Evolutionary conservation across 2,329 filamentous ascomycete species (phyloP), one percentile per base, ranked within the genome.

Genomic region (Clonostachys rosea): DNA sequence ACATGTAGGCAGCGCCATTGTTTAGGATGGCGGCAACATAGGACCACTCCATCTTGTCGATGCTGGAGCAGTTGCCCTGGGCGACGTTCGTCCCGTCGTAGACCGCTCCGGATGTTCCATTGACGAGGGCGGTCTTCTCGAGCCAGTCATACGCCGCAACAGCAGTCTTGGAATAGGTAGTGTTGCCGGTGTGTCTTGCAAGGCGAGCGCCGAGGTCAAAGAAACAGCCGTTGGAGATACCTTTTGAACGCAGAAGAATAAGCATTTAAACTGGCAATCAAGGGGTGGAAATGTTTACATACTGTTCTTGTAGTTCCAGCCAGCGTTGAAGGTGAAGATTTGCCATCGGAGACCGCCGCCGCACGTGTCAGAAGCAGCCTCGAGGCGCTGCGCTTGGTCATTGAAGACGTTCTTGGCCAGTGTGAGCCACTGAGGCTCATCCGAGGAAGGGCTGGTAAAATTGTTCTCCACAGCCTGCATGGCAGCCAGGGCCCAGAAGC

Each of bases 291-390:
- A 3, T 4, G 24, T 30, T 9, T 5, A 39, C 36, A n/a, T 39
- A 39, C 36, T 71, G 64, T 84, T 84, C 63, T 84, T 94, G 73
- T 91, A 91, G 58, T 84, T 75, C 63, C 88, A 92, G 34, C 88
- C 89, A 41, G 73, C 76, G 61, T 91, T 90, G 55, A 84, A 83
- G 6, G 77, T 71, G 53, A 83, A 89, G 50, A 91, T 87, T 68
- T 92, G 88, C 86, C 86, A 90, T 55, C 86, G 76, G 51, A 91
- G 64, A 18, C 87, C 88, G 41, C 75, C 77, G 49, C 80, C 81
- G 16, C 72, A 74, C 0, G 65, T 65, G 1, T 69, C 64, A 8
- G 73, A 73, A 57, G 88, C 82, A 8, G 36, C 36, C 2, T 39
- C 36, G 36, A 39, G 36, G 4, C 36, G 14, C 36, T 39, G 36